Conservation (phyloP, 768 basidiomycete species). For the Tulasnella sp. region DNA sequence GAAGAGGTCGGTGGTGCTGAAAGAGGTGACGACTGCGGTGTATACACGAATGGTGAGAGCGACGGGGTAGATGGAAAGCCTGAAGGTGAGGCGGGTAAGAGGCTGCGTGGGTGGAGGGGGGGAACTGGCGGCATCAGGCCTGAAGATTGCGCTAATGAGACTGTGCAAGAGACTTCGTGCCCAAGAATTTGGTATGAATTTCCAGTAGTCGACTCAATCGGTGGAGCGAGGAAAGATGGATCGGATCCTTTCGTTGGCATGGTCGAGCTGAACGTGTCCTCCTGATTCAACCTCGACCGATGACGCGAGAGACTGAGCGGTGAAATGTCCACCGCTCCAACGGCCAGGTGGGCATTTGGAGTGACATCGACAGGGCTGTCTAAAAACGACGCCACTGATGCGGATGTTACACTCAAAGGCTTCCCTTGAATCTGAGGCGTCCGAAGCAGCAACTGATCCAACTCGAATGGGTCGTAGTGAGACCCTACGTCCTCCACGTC, state of each 20-base stretch:
- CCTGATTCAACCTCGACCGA: no score
- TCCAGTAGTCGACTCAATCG: neutral
- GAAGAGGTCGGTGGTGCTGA: neutral
- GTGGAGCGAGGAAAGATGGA: neutral
- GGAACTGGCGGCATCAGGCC: neutral
- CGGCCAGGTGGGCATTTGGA: neutral
- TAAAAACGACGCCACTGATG: neutral
- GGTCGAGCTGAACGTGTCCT: no score
- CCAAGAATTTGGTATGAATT: no score
- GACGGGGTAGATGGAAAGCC: slow-evolving; percentile 9
- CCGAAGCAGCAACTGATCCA: slow-evolving; percentile 10
- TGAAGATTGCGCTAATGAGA: neutral
- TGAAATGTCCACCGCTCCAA: neutral
- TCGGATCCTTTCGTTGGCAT: neutral
- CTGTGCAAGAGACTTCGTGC: neutral
- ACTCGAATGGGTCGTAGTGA: slow-evolving; percentile 13
- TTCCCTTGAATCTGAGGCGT: neutral
- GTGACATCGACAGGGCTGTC: neutral
- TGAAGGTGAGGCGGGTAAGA: slow-evolving; percentile 1
- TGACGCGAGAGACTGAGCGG: neutral
- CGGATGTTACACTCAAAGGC: neutral
- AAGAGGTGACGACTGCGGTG: neutral
- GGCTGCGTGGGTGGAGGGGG: neutral
- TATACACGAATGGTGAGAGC: neutral
- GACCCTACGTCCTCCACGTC: neutral